These are phyloP conservation scores for Moricandia arvensis DNA, from an alignment of 345 rosid species.

Conservation along the genomic window DNA sequence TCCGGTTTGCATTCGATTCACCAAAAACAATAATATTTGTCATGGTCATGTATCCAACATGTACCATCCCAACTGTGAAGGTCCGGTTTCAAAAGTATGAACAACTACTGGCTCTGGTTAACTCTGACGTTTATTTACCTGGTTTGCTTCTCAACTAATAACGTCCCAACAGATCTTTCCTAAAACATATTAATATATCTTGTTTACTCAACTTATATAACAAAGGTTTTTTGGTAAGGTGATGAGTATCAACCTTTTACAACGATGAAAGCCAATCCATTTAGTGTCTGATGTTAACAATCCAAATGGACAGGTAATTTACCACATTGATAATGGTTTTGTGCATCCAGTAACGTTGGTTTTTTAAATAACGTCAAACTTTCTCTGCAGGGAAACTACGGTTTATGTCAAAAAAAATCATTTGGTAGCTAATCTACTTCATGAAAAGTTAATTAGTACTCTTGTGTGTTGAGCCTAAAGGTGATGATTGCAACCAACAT, in stretches of 20 bases:
- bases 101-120: too few relatives aligned
- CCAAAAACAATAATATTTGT: too few relatives aligned
- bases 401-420: too few relatives aligned
- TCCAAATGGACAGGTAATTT: not conserved
- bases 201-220: not conserved
- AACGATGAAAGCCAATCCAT: not conserved
- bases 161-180: not conserved
- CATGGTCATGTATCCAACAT: not conserved
- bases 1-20: too few relatives aligned
- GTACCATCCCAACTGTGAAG: not conserved
- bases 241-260: not conserved
- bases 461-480: not conserved
- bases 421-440: not conserved
- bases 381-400: not conserved
- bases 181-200: not conserved
- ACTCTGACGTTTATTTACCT: not conserved
- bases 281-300: not conserved
- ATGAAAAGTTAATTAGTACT: not conserved
- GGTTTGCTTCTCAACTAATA: not conserved
- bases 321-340: not conserved
- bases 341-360: not conserved
- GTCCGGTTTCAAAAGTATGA: not conserved
- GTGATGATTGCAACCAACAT: not conserved
- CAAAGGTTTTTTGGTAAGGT: not conserved
- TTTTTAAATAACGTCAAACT: too few relatives aligned